phyloP scores from a whole-genome alignment of 139 green algal genomes.

The Zygnema cylindricum region DNA sequence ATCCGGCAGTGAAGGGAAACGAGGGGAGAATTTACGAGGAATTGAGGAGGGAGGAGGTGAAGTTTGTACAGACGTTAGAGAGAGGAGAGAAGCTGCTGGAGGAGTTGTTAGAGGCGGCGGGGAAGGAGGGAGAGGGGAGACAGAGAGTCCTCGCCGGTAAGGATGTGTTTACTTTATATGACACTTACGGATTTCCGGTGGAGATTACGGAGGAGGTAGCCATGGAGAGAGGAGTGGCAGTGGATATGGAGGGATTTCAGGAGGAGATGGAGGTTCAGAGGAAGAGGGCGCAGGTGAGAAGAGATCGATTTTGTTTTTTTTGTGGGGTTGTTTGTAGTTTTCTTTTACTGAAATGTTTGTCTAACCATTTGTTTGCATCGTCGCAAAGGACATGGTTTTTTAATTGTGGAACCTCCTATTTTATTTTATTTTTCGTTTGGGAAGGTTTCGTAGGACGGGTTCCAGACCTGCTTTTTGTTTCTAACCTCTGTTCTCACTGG shows the following conservation, averaged over 20 bases:
- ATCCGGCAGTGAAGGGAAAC: slow-evolving; percentile 73
- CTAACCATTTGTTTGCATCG: no score
- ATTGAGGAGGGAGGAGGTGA: slow-evolving; percentile 78
- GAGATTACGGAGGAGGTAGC: slow-evolving; percentile 80
- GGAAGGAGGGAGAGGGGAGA: slow-evolving; percentile 18
- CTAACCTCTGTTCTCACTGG: background rate
- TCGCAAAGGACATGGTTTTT: no score
- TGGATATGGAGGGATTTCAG: slow-evolving; percentile 65
- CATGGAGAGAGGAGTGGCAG: slow-evolving; percentile 56
- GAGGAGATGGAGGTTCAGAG: slow-evolving; percentile 68
- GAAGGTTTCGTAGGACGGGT: no score
- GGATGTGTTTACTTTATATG: slow-evolving; percentile 88
- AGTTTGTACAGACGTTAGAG: slow-evolving; percentile 78
- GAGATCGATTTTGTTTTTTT: no score
- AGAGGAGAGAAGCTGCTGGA: slow-evolving; percentile 81
- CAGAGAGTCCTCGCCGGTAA: slow-evolving; percentile 63
- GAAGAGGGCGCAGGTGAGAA: slow-evolving; percentile 58
- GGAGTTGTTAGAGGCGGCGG: slow-evolving; percentile 68
- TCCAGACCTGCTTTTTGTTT: no score
- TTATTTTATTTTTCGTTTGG: no score
- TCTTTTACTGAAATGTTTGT: no score
- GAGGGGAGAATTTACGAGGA: slow-evolving; percentile 75
- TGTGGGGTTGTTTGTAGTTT: no score
- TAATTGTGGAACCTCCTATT: no score
- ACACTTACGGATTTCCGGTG: slow-evolving; percentile 88